Conservation (phyloP, 495 filamentous ascomycete genomes). For the Viridothelium virens region DNA sequence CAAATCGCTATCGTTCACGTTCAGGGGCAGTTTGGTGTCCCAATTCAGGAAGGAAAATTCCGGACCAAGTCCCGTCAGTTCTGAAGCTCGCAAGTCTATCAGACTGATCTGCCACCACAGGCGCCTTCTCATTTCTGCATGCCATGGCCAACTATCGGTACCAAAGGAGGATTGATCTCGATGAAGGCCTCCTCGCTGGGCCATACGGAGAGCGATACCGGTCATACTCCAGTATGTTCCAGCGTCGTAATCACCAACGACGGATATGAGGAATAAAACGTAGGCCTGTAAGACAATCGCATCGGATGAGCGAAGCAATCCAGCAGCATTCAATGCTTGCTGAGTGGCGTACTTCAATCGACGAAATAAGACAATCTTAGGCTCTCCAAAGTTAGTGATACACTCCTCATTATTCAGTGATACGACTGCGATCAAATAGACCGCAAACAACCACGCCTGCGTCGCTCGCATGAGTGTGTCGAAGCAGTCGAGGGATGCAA, state of each 20-base stretch:
- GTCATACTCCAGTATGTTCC: slow-evolving; percentile 26
- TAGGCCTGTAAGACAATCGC: slow-evolving; percentile 23
- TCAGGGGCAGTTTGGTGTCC: slow-evolving; percentile 23
- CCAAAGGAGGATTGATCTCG: slow-evolving; percentile 20
- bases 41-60: slow-evolving; percentile 12
- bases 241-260: slow-evolving; percentile 19
- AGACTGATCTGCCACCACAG: slow-evolving; percentile 26
- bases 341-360: slow-evolving; percentile 16
- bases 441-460: slow-evolving; percentile 26
- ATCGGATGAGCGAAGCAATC: slow-evolving; percentile 21
- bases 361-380: background rate
- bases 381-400: slow-evolving; percentile 12
- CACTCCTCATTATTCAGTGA: slow-evolving; percentile 22
- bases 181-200: slow-evolving; percentile 24
- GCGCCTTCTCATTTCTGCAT: slow-evolving; percentile 23
- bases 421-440: slow-evolving; percentile 21
- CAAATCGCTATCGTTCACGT: slow-evolving; percentile 27
- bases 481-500: slow-evolving; percentile 14
- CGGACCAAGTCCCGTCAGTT: slow-evolving; percentile 20
- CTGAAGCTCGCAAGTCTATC: slow-evolving; percentile 20
- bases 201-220: slow-evolving; percentile 23
- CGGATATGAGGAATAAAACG: slow-evolving; percentile 22
- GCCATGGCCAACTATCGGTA: slow-evolving; percentile 18
- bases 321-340: slow-evolving; percentile 21
- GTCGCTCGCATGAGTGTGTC: slow-evolving; percentile 2